Evolutionary conservation across 2,329 filamentous ascomycete species (phyloP).

Genomic region (Seiridium unicorne): DNA sequence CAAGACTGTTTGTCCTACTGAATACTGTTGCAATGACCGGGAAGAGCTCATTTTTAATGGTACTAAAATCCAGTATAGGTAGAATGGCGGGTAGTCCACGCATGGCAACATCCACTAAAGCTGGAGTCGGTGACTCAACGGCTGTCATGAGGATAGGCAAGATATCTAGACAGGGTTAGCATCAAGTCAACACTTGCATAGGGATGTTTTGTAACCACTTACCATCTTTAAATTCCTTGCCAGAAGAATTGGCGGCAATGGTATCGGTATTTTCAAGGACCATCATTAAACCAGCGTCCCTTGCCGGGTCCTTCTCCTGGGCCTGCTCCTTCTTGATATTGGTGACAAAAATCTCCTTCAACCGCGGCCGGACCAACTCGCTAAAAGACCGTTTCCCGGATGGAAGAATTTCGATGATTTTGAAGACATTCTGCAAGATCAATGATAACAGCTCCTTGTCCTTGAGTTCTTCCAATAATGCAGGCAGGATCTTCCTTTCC

Average conservation of each 20-base stretch:
- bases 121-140: constrained; percentile 85
- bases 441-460: constrained; percentile 82
- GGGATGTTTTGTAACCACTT: constrained; percentile 25
- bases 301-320: constrained; percentile 75
- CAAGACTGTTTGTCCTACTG: constrained; percentile 86
- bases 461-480: constrained; percentile 88
- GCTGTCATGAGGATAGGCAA: constrained; percentile 81
- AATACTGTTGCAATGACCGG: constrained; percentile 89
- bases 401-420: constrained; percentile 77
- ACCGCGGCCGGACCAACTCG: constrained; percentile 79
- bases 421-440: constrained; percentile 89
- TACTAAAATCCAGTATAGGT: constrained; percentile 89
- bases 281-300: constrained; percentile 89
- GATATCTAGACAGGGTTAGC: constrained; percentile 58
- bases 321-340: constrained; percentile 53
- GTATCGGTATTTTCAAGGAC: constrained; percentile 78
- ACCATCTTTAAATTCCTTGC: constrained; percentile 95
- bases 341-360: constrained; percentile 79
- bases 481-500: constrained; percentile 90
- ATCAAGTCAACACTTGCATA: background rate
- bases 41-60: constrained; percentile 95
- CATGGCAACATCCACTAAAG: constrained; percentile 82
- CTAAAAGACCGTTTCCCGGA: constrained; percentile 76
- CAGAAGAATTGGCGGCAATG: constrained; percentile 77
- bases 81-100: constrained; percentile 77